Evolutionary conservation across 164 flowering plant species (phyloP).

Genomic region (Vitis vinifera): ASM3070453v1 NC_081817.1:16428001-16428500

Average conservation of each 20-base stretch:
- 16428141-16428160: constrained; percentile 72
- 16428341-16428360: constrained; percentile 71
- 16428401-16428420: constrained; percentile 66
- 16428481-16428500: constrained; percentile 93
- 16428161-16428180: constrained; percentile 59
- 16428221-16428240: constrained; percentile 49
- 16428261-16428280: constrained; percentile 70
- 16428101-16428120: constrained; percentile 63
- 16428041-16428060: constrained; percentile 90
- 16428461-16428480: constrained; percentile 68
- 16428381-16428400: constrained; percentile 77
- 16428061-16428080: constrained; percentile 93
- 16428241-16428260: constrained; percentile 62
- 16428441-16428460: constrained; percentile 83
- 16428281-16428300: constrained; percentile 68
- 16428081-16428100: constrained; percentile 83
- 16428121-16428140: constrained; percentile 73
- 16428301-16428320: constrained; percentile 70
- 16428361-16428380: constrained; percentile 65
- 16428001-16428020: constrained; percentile 76
- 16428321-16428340: constrained; percentile 67
- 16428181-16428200: constrained; percentile 71
- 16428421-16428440: constrained; percentile 84
- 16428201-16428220: constrained; percentile 61
- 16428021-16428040: constrained; percentile 73